Conservation (phyloP, 352 stramenopile species). For the Lagenidium sp. region DNA sequence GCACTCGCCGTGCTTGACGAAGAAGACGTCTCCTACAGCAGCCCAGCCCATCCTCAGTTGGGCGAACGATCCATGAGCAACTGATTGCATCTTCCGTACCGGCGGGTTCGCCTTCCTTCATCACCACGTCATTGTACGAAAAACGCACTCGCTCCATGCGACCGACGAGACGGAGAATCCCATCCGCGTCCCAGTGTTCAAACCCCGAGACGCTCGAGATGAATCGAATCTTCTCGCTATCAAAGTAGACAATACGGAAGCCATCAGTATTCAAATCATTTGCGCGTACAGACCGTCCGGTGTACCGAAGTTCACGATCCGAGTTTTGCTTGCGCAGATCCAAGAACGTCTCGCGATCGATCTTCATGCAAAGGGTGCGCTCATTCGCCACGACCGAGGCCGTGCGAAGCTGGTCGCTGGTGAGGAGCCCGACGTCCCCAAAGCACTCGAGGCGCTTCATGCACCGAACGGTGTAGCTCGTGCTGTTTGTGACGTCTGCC, state of each 20-base stretch:
- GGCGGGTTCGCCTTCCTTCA: constrained; percentile 39
- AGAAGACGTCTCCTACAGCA: too few relatives aligned
- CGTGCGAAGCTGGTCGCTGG: constrained; percentile 44
- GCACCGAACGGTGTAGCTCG: constrained; percentile 49
- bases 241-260: too few relatives aligned
- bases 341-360: constrained; percentile 54
- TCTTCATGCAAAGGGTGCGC: constrained; percentile 60
- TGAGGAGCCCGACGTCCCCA: constrained; percentile 52
- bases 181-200: constrained; percentile 58
- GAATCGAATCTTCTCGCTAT: constrained; percentile 62
- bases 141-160: constrained; percentile 51
- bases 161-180: constrained; percentile 37
- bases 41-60: too few relatives aligned
- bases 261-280: too few relatives aligned
- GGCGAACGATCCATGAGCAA: too few relatives aligned
- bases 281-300: too few relatives aligned
- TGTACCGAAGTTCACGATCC: constrained; percentile 40
- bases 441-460: constrained; percentile 68
- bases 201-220: constrained; percentile 30
- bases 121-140: constrained; percentile 59
- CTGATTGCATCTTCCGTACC: too few relatives aligned
- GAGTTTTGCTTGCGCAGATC: constrained; percentile 44
- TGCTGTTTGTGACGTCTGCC: constrained; percentile 20
- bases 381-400: constrained; percentile 60
- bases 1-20: constrained; percentile 56